These are phyloP conservation scores for Sporisorium exsertum DNA, from an alignment of 1,284 basidiomycete species.

Conservation along the genomic window DNA sequence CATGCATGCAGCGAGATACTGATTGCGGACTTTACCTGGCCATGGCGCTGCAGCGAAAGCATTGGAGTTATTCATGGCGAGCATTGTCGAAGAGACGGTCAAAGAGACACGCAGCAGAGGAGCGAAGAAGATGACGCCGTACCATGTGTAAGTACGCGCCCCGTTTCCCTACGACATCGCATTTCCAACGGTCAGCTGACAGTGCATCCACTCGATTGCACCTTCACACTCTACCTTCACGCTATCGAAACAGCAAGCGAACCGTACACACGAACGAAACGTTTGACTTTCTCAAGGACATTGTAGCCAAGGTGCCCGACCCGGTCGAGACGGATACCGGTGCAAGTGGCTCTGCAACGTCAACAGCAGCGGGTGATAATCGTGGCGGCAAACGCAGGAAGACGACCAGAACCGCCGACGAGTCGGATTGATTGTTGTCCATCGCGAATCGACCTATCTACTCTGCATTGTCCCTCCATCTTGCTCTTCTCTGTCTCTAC, in stretches of 20 bases:
- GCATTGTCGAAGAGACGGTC: conserved; percentile 85
- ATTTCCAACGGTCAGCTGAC: neutral
- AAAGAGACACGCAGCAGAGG: conserved; percentile 84
- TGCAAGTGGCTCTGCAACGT: neutral
- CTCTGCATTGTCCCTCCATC: neutral
- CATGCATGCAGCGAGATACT: neutral
- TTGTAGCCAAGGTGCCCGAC: conserved; percentile 89
- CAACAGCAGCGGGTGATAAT: conserved; percentile 29
- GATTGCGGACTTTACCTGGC: neutral
- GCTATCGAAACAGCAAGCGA: conserved; percentile 79
- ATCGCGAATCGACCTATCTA: neutral
- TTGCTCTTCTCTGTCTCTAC: neutral
- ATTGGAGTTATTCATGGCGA: conserved; percentile 89
- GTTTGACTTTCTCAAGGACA: conserved; percentile 95
- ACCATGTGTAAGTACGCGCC: conserved; percentile 84
- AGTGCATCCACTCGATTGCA: neutral
- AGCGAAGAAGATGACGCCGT: conserved; percentile 89
- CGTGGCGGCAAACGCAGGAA: conserved; percentile 55
- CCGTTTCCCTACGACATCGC: neutral
- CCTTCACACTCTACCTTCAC: neutral
- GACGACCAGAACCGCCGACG: conserved; percentile 34
- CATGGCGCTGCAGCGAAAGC: conserved; percentile 81
- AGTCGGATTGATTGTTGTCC: conserved; percentile 25
- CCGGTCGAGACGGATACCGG: conserved; percentile 73
- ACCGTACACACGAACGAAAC: conserved; percentile 88